Percentiles rank a stretch among this genome's conserved stretches.
Conservation (phyloP, 2,329 filamentous ascomycete genomes). For the Aureobasidium sp. region DNA sequence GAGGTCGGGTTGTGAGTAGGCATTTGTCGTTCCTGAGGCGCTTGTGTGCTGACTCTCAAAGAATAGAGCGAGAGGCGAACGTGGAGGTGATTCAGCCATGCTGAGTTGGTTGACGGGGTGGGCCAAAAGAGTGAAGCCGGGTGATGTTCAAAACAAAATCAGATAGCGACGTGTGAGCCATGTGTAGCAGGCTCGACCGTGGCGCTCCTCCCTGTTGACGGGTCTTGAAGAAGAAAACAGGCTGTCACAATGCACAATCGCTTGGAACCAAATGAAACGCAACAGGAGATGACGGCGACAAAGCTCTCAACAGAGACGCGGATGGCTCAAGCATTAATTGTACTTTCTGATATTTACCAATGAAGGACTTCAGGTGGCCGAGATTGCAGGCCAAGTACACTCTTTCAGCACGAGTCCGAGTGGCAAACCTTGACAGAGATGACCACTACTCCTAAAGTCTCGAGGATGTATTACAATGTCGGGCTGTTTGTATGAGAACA, state of each 20-base stretch:
- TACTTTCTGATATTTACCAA: neutral
- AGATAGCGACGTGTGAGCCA: neutral
- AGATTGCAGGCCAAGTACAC: neutral
- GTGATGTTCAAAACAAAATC: neutral
- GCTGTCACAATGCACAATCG: neutral
- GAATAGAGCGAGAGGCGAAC: neutral
- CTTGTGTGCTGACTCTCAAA: neutral
- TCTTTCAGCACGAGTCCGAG: neutral
- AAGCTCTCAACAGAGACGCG: neutral
- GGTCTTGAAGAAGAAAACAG: neutral
- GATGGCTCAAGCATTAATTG: neutral
- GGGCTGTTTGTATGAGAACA: too few relatives aligned
- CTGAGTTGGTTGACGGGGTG: neutral
- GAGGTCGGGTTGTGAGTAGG: neutral
- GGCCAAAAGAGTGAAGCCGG: neutral
- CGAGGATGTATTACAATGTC: neutral
- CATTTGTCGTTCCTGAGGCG: neutral
- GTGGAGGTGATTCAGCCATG: neutral
- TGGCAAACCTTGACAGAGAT: neutral
- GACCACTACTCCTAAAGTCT: too few relatives aligned
- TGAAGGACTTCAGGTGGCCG: neutral
- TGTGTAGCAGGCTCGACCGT: neutral
- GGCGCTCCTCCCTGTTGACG: neutral
- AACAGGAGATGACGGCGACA: neutral
- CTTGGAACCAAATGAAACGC: neutral